Evolutionary conservation across 352 stramenopile genomes (phyloP), one percentile per base, ranked within the genome.

Genomic region (Phytophthora constricta): DNA sequence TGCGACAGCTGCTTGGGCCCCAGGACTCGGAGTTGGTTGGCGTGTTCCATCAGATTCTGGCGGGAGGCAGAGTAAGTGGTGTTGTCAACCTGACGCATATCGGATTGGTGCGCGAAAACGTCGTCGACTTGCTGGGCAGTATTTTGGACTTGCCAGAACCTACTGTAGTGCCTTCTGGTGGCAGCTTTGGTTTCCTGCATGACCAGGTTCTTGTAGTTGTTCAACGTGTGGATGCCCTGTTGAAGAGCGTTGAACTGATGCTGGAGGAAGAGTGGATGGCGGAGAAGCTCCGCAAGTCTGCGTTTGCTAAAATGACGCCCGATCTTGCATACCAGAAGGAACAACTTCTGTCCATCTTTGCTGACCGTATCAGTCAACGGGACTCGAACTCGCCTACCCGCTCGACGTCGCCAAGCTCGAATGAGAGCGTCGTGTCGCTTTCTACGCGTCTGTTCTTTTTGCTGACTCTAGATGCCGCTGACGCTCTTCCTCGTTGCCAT

Each of bases 261-360:
- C 72, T 95, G 19, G 85, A 95, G 56, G 85, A 95, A 59, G 87
- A 95, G 52, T 93, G 82, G 87, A 95, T 95, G 85, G 87, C 87
- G 0, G 80, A 92, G 51, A 92, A 90, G 65, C 34, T 95, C 17
- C 81, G 87, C n/a, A 81, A 91, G 51, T 95, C 84, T 17, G 70
- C 80, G 9, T 95, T 93, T 57, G 77, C 85, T 13, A 87, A 82
- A 55, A 89, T 91, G 71, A 93, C 87, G 10, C 77, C 85, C 1
- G 87, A 93, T 52, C 73, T 95, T 23, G 63, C 74, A 7, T 93
- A 93, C 65, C 88, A 94, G 55, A 93, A 94, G 66, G 70, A 84
- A 20, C 86, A 94, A 52, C 62, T 96, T 20, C 62, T 91, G 23
- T 80, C 73, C 27, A 90, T 95, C 33, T 93, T 94, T 58, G 77